Base-by-base conservation (phyloP, 1,139 yeast species). In the Candida pseudocylindracea region DNA sequence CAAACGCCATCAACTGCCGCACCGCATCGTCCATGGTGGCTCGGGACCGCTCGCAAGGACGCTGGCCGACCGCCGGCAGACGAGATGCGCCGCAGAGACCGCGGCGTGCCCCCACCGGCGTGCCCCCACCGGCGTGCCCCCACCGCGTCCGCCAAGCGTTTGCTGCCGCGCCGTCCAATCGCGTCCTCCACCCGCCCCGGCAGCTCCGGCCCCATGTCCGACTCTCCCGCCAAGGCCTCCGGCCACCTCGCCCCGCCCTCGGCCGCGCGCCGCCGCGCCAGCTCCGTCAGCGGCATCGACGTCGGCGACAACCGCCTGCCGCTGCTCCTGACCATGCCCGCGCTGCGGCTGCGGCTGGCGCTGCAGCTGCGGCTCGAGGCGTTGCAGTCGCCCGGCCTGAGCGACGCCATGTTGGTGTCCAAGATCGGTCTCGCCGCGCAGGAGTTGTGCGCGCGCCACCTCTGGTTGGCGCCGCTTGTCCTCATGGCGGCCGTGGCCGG, bases 401-500 rank as follows among this genome's bases (percentile, higher is more conserved):
- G 57, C 10, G 70, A 60, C 38, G 37, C 44, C 4, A 71, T 62
- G n/a, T 50, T 66, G 13, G 42, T 59, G 31, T 49, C 50, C 20
- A 72, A 72, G 43, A 48, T 72, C 31, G 56, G 66, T 55, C 47
- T 68, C 12, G 64, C 68, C 0, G 66, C 64, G 40, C 60, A 64
- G 30, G 88, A 79, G 42, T 53, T 76, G 41, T 50, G 67, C 36
- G 70, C 66, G 45, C 62, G 81, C 38, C 76, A 79, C 45, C 68
- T 92, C 9, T 85, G 95, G 95, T 49, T 80, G 30, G 55, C 66
- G 12, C 93, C 94, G 1, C 49, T 73, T 33, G 29, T 74, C 4
- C 3, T 25, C 10, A 25, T 25, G 10, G 10, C 8, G 10, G 50
- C 68, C 8, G 44, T 73, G 38, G 30, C 49, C 0, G 34, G 48